Evolutionary conservation across 257 asterid genomes (phyloP).

Genomic region (Petrea volubilis): DNA sequence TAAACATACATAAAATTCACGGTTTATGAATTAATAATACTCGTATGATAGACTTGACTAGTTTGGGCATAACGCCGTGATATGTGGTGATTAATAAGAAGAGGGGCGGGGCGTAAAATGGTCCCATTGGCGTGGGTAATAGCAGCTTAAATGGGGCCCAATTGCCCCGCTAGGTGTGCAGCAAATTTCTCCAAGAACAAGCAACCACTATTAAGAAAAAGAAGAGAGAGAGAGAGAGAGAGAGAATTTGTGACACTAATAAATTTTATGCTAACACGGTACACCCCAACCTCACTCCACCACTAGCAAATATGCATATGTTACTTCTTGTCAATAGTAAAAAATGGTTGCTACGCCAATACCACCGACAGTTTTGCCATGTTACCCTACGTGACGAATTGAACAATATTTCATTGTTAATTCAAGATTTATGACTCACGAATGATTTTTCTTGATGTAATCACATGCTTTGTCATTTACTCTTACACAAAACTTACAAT

Average conservation of each 20-base stretch:
- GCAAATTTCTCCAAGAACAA: conserved; percentile 20
- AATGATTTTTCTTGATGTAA: too few species aligned
- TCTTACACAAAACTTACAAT: too few species aligned
- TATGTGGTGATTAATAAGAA: conserved; percentile 5
- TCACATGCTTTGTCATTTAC: too few species aligned
- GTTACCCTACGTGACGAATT: background rate
- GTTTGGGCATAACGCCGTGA: conserved; percentile 15
- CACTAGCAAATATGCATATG: background rate
- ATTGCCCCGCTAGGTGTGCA: background rate
- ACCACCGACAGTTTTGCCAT: conserved; percentile 60
- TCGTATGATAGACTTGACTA: background rate
- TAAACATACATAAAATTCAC: too few species aligned
- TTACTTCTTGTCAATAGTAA: background rate
- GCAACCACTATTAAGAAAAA: background rate
- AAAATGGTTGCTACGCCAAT: background rate
- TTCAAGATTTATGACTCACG: too few species aligned
- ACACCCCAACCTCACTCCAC: background rate
- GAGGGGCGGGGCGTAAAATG: background rate
- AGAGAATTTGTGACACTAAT: background rate
- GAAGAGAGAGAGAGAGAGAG: background rate
- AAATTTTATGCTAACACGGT: background rate
- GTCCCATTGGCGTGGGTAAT: conserved; percentile 36
- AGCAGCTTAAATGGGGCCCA: conserved; percentile 35
- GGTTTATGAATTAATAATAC: background rate
- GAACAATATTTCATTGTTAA: too few species aligned